Base-by-base conservation (phyloP, 345 rosid genomes). In the Hibiscus syriacus region DNA sequence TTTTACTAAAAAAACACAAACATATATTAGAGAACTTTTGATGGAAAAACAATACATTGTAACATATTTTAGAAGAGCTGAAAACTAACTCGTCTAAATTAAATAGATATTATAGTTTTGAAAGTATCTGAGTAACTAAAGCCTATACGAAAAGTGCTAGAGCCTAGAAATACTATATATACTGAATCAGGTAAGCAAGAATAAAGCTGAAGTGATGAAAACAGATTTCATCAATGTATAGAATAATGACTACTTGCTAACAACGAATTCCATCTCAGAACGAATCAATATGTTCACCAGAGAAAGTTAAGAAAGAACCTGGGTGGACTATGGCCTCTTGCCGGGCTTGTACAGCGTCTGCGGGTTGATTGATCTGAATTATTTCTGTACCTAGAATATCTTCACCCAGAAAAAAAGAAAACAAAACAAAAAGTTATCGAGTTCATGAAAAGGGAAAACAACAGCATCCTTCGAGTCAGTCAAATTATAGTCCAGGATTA, bases 241-340 rank as follows among this genome's bases (percentile, higher is more conserved):
- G 55, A 64, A 8, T 8, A 43, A 16, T 46, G 25, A 22, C 25
- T 16, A 5, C 25, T 6, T 64, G 53, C 38, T 16, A 7, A 30
- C 9, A n/a, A 26, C 11, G 2, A 43, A 64, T 64, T 13, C 38
- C 38, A 55, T 26, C n/a, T 13, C 55, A 64, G 13, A 43, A 41
- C n/a, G 6, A 43, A 64, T 43, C 34, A 25, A 5, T 7, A 2
- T 57, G 14, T 30, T 4, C 36, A 30, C 54, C 6, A 2, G 20
- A 34, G 46, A 34, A 77, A 74, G 78, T 20, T 22, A 17, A 19
- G 20, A 66, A 70, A 66, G 5, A 72, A 89, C 98, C 99, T 91
- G n/a, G 82, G 85, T 52, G 98, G 91, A 68, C 92, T 87, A 69
- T 85, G 79, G 74, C 83, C 85, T 75, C 96, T 89, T 20, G 78